Evolutionary conservation across 352 stramenopile genomes (phyloP), one percentile per base, ranked within the genome.

Genomic region (Detonula confervacea): DNA sequence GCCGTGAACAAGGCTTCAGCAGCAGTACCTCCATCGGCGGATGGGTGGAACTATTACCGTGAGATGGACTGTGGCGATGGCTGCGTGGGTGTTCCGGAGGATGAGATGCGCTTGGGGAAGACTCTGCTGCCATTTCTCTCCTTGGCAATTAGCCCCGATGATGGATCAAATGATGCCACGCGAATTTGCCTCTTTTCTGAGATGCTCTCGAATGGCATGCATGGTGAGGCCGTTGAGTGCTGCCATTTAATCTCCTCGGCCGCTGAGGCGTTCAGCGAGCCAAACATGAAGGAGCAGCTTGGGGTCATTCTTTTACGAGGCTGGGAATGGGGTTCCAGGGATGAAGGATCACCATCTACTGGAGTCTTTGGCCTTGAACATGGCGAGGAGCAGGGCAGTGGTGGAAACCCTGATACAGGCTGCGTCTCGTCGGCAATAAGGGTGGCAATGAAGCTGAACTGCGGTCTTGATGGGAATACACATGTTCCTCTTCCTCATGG

Each of bases 401-500:
- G 56, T 44, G 30, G 61, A 12, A 11, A 9, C 39, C 2, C 16
- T 49, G 11, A 49, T 49, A 49, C 16, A 20, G 18, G 2, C 9
- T 66, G 61, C 20, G 30, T 84, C 0, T 75, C 76, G 24, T 33
- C 33, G 24, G 64, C 39, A 4, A 68, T 84, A 1, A 61, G 55
- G 9, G 63, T 76, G 7, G 55, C 69, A 3, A 72, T 81, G 20
- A 57, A 65, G 25, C 49, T 85, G 18, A 80, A 70, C 30, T 59
- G 65, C 55, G 42, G 73, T 11, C 64, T 85, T 5, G 64, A 81
- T 60, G 77, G 77, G 9, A 66, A 85, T 24, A 76, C 69, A n/a
- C 49, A 71, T 44, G 63, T 73, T 3, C 76, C 76, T 49, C 63
- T 83, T 39, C 57, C 62, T n/a, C n/a, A n/a, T n/a, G n/a, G n/a